phyloP scores from a whole-genome alignment of 208 protist genomes.

The Trypanosoma congolense region DNA sequence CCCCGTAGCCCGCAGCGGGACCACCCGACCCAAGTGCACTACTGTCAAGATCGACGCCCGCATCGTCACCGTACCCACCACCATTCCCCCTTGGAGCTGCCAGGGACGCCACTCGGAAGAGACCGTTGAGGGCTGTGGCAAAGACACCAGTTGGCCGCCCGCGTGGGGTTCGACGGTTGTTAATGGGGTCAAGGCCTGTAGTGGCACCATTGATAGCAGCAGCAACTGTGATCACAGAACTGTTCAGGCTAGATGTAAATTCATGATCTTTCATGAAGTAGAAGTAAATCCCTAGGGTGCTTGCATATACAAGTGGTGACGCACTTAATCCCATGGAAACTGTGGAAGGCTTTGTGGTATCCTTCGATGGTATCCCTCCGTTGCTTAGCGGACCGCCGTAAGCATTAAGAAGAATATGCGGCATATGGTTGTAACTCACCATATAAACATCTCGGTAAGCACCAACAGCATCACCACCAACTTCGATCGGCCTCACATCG shows the following conservation, averaged over 20 bases:
- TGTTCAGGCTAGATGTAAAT: background rate
- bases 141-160: background rate
- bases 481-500: background rate
- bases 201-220: background rate
- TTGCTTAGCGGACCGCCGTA: conserved; percentile 8
- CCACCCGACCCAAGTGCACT: background rate
- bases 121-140: background rate
- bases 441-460: conserved; percentile 17
- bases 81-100: background rate
- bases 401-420: conserved; percentile 34
- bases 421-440: conserved; percentile 45
- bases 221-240: background rate
- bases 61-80: background rate
- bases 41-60: background rate
- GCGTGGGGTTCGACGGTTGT: background rate
- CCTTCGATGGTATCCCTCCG: background rate
- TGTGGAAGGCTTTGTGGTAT: conserved; percentile 7
- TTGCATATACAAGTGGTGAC: conserved; percentile 14
- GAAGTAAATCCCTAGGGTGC: conserved; percentile 11
- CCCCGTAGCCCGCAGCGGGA: background rate
- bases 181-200: too few relatives aligned
- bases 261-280: conserved; percentile 12
- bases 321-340: conserved; percentile 2
- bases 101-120: conserved; percentile 5
- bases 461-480: background rate